Conservation (phyloP, 2,329 filamentous ascomycete species). For the Plenodomus biglobosus region DNA sequence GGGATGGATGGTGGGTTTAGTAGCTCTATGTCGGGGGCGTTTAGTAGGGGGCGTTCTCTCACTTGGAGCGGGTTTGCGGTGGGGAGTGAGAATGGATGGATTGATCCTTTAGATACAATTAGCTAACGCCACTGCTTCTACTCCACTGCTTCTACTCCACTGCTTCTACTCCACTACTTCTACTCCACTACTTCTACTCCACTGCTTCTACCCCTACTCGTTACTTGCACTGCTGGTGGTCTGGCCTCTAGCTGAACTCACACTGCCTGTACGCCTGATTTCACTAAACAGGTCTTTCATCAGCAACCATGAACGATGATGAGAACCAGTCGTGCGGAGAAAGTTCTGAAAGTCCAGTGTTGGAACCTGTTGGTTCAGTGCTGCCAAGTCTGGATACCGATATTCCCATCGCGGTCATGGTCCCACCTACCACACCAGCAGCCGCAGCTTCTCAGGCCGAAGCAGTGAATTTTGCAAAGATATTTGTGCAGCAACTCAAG, state of each 20-base stretch:
- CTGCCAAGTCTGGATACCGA: not conserved
- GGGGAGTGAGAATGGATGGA: not conserved
- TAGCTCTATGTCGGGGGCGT: too few species aligned
- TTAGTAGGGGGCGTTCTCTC: not conserved
- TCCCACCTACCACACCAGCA: not conserved
- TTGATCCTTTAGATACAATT: too few species aligned
- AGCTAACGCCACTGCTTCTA: too few species aligned
- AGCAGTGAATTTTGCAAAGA: not conserved
- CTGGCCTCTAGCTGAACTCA: too few species aligned
- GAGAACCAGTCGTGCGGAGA: not conserved
- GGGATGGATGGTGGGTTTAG: too few species aligned
- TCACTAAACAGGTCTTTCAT: not conserved
- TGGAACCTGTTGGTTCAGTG: not conserved
- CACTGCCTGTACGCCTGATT: not conserved
- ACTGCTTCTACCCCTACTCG: too few species aligned
- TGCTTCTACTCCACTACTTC: not conserved
- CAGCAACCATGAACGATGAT: not conserved
- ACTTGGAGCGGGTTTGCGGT: not conserved
- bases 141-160: too few species aligned
- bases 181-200: not conserved
- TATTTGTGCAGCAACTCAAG: not conserved
- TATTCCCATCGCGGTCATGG: not conserved
- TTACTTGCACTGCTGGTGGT: too few species aligned
- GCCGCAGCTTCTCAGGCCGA: not conserved
- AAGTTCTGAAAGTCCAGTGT: constrained; percentile 1